Conservation (phyloP, 106 monocot genomes). For the Allium sativum region DNA sequence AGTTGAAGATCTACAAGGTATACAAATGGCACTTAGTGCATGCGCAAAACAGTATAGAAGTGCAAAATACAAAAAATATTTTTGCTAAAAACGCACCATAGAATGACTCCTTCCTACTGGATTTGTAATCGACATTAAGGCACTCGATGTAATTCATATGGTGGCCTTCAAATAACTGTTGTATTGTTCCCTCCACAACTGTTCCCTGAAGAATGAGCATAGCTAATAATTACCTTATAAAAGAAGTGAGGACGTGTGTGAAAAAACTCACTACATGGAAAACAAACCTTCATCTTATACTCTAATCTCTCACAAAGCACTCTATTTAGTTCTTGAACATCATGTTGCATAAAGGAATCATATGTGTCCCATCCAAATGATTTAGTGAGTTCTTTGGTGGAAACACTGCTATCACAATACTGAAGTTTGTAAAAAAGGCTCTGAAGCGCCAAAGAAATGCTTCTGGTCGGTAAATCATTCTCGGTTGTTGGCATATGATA, state of each 20-base stretch:
- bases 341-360: slow-evolving; percentile 53
- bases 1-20: slow-evolving; percentile 65
- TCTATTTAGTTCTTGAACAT: slow-evolving; percentile 70
- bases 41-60: neutral
- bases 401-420: slow-evolving; percentile 51
- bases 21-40: slow-evolving; percentile 1
- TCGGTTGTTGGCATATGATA: slow-evolving; percentile 45
- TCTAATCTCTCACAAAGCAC: slow-evolving; percentile 62
- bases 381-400: slow-evolving; percentile 42
- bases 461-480: slow-evolving; percentile 33
- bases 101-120: slow-evolving; percentile 55
- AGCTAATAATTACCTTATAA: slow-evolving; percentile 1
- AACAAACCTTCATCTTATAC: slow-evolving; percentile 58
- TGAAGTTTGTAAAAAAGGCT: slow-evolving; percentile 61
- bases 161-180: slow-evolving; percentile 66
- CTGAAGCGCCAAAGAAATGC: slow-evolving; percentile 35
- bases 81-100: slow-evolving; percentile 26
- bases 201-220: slow-evolving; percentile 29
- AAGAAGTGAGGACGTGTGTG: neutral
- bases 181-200: slow-evolving; percentile 52
- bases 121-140: slow-evolving; percentile 61
- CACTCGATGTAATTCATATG: slow-evolving; percentile 74
- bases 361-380: slow-evolving; percentile 47
- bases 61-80: neutral
- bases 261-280: neutral